Conservation (phyloP, 108 stramenopile species). For the Cyclostephanos invisitatus region DNA sequence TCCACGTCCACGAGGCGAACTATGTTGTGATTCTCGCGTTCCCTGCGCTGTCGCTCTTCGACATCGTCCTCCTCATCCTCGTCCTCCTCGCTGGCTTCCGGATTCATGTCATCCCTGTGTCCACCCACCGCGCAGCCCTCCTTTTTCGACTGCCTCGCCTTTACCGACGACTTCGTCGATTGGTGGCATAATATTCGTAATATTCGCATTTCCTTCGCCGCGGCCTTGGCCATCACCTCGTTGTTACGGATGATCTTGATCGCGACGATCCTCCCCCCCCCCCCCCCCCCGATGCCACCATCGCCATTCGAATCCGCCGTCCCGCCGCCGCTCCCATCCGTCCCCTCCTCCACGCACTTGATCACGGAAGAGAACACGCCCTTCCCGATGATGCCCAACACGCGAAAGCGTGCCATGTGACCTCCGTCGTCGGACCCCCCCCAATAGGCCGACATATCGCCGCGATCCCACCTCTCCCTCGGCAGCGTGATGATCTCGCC, state of each 20-base stretch:
- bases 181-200: conserved; percentile 49
- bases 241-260: conserved; percentile 97
- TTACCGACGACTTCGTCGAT: conserved; percentile 13
- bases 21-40: conserved; percentile 65
- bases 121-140: neutral
- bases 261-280: conserved; percentile 67
- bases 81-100: conserved; percentile 37
- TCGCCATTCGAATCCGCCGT: conserved; percentile 11
- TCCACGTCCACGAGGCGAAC: conserved; percentile 58
- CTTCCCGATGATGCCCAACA: conserved; percentile 90
- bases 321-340: conserved; percentile 12
- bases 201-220: conserved; percentile 78
- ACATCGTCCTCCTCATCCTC: conserved; percentile 48
- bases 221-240: conserved; percentile 97
- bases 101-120: conserved; percentile 5
- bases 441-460: neutral
- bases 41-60: conserved; percentile 41
- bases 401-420: conserved; percentile 61
- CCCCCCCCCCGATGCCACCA: neutral
- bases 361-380: conserved; percentile 97
- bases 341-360: conserved; percentile 64
- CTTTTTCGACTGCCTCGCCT: neutral
- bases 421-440: conserved; percentile 1
- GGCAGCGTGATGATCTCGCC: conserved; percentile 72
- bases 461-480: conserved; percentile 20